Conservation (phyloP, 192 early-diverging fungal genomes). For the Mortierella antarctica region DNA sequence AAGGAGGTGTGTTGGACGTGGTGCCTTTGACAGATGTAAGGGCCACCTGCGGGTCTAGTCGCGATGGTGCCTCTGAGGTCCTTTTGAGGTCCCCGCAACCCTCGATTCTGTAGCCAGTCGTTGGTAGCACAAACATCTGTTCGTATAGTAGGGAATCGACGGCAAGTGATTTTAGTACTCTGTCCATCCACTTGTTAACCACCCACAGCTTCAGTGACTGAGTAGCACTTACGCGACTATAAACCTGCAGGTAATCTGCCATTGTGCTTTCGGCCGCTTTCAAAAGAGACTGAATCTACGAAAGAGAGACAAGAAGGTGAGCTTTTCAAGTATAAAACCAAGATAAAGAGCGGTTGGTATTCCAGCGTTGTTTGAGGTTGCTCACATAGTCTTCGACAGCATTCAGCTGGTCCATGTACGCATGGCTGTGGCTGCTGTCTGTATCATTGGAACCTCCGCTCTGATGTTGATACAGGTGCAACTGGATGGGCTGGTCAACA, state of each 20-base stretch:
- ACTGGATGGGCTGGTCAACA: not conserved
- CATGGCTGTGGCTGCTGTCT: not conserved
- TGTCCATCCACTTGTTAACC: no score
- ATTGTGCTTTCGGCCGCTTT: constrained; percentile 14
- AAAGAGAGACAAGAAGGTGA: not conserved
- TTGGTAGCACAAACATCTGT: constrained; percentile 37
- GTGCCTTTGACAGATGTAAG: not conserved
- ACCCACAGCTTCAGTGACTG: no score
- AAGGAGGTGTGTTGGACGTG: not conserved
- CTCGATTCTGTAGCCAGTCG: constrained; percentile 33
- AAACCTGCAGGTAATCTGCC: constrained; percentile 23
- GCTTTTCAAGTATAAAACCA: not conserved
- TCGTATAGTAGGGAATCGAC: no score
- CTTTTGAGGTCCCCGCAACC: constrained; percentile 39
- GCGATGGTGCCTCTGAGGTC: constrained; percentile 15
- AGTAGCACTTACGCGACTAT: constrained; percentile 26
- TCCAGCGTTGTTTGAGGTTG: not conserved
- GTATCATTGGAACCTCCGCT: not conserved
- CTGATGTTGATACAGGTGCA: constrained; percentile 13
- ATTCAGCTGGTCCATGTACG: constrained; percentile 4
- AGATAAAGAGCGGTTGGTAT: not conserved
- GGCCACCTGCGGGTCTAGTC: not conserved
- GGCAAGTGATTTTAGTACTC: no score
- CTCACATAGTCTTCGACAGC: constrained; percentile 30
- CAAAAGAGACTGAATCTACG: constrained; percentile 14